Conservation (phyloP, 23 red algal species). For the Cyanidiococcus yangmingshanensis region DNA sequence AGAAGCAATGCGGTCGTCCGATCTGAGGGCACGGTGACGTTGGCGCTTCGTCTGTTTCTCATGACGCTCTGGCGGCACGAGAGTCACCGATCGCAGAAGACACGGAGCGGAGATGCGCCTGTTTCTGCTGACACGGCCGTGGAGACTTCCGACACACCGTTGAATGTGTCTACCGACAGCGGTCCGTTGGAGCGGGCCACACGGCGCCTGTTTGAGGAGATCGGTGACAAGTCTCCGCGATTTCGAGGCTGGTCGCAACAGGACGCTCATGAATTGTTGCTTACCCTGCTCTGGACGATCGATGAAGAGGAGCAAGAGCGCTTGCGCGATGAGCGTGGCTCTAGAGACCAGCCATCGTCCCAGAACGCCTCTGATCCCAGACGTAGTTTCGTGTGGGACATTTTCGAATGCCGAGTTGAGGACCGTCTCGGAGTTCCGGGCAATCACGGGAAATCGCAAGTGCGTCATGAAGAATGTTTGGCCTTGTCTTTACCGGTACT, state of each 20-base stretch:
- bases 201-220: constrained; percentile 39
- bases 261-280: constrained; percentile 70
- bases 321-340: background rate
- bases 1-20: constrained; percentile 22
- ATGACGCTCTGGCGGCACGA: constrained; percentile 28
- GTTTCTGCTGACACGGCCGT: background rate
- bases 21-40: constrained; percentile 26
- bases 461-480: constrained; percentile 4
- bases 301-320: constrained; percentile 61
- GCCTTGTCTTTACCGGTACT: constrained; percentile 1
- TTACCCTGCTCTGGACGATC: constrained; percentile 46
- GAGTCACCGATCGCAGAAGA: background rate
- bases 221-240: constrained; percentile 41
- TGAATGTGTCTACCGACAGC: background rate
- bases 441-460: background rate
- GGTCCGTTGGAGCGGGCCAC: background rate
- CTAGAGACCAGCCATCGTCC: background rate
- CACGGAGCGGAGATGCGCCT: background rate
- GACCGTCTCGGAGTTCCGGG: background rate
- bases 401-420: constrained; percentile 13
- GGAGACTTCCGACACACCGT: background rate
- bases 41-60: constrained; percentile 38
- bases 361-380: background rate
- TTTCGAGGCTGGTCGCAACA: constrained; percentile 63
- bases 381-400: constrained; percentile 12